Evolutionary conservation across 2,329 filamentous ascomycete genomes (phyloP), one percentile per base, ranked within the genome.

Genomic region (Colletotrichum sidae): DNA sequence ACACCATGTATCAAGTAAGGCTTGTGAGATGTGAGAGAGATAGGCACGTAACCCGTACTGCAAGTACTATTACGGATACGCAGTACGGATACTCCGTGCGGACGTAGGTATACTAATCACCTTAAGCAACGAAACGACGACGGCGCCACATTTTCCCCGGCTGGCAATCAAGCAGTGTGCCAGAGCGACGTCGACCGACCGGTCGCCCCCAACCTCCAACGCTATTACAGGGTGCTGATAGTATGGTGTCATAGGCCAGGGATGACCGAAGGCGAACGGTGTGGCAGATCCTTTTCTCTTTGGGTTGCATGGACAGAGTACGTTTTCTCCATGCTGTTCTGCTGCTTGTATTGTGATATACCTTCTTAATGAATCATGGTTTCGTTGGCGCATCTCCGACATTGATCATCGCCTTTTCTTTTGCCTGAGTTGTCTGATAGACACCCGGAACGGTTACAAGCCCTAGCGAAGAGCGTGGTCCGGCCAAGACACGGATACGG

Each of bases 211-310:
- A 62, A 62, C 25, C 52, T 53, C 53, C 41, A 56, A 42, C 38
- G 25, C 25, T 5, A 25, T 25, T 25, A 25, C 25, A 25, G 5
- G 25, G 25, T 25, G 4, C 25, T 37, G 42, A 38, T 34, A 37
- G 35, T 56, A 62, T 65, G 41, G 46, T 62, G 63, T 65, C 63
- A 65, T 65, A 62, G 52, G 53, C 53, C 52, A 62, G 63, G 63
- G 58, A 57, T 65, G 25, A 41, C 4, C 25, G 25, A 25, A 25
- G 34, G 17, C 42, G 49, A 53, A 62, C 37, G 62, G 58, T 39
- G 41, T 53, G 58, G 63, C 33, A 62, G 63, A 62, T 62, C 62
- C 46, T 56, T 55, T 55, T 55, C 50, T 55, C 57, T 25, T 45
- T 65, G 25, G 13, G 42, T 25, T 39, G n/a, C 34, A 11, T 51